Evolutionary conservation across 2,329 filamentous ascomycete species (phyloP), one percentile per base, ranked within the genome.

Genomic region (Nothomitra cinnamomea): DNA sequence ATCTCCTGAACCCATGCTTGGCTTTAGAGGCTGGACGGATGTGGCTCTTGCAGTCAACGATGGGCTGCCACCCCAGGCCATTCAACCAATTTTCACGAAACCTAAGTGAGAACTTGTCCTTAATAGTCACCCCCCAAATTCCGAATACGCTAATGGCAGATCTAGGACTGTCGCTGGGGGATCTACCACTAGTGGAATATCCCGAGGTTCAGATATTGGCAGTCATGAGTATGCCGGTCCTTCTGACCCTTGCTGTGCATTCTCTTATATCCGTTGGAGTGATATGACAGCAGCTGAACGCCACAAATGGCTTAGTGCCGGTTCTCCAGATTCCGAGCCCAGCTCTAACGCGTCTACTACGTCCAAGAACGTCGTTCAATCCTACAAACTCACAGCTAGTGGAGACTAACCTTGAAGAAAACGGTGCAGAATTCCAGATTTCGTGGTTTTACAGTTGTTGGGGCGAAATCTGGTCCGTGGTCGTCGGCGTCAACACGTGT

Each of bases 201-300:
- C 45, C 32, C 45, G 24, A 10, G 25, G 13, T 13, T 49, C 45
- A 17, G 45, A 49, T 49, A 19, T 49, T 49, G 45, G 32, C 24
- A 49, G 45, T 49, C 45, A 49, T 49, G 45, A 49, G 45, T 49
- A 49, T 49, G 45, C 45, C 24, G 24, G 32, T 49, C 32, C 45
- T 28, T 17, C 8, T 49, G 25, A 49, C 25, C 12, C 45, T 17
- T 49, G 45, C 45, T 49, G 24, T 49, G 25, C 24, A 49, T 24
- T 5, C 45, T 35, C 24, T 32, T 17, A 49, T 10, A 19, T 49
- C 10, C 19, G 24, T 17, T 49, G 45, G 45, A 35, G 24, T 19
- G 24, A 35, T 2, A 35, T 35, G 45, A 49, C 24, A 15, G 45
- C 17, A 49, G 45, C 45, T 49, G 24, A 49, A 49, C 45, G 45